Base-by-base conservation (phyloP, 139 green algal genomes). In the Chlorella sp. region DNA sequence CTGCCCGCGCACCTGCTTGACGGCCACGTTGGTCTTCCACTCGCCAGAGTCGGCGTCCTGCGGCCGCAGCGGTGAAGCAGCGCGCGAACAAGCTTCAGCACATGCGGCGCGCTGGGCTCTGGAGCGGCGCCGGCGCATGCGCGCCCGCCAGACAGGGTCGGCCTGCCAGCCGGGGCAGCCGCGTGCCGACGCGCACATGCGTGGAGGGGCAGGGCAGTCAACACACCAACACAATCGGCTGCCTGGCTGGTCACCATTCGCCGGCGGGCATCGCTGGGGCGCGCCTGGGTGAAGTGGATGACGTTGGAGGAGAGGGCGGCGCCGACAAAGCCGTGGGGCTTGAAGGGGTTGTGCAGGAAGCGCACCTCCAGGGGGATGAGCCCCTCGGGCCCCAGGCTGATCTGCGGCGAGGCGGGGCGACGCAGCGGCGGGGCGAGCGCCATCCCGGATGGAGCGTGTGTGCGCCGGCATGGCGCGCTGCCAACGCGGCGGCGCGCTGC, bases 291-390 rank as follows among this genome's bases (percentile, higher is more conserved):
- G 63, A 96, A 84, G 72, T 89, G 87, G 55, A 94, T 88, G 59
- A 96, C 64, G 61, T 88, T 94, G 62, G 82, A 91, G 29, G 83
- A 91, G n/a, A 96, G 88, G 8, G 92, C 92, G 33, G 83, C 78
- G 8, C 88, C 92, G 53, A 94, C 85, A 65, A 84, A 97, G 74
- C 86, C 92, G 46, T 90, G 80, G 0, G 88, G 71, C 33, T 77
- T 45, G n/a, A 48, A 19, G 42, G 92, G 92, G 40, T 97, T 73
- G 76, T 97, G 92, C 77, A 89, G 62, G 74, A 97, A 97, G 53
- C 92, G 84, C 41, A 89, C 74, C 86, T 97, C 92, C 51, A 96
- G 86, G 0, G 92, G 92, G 33, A 97, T 90, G 6, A 93, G 76
- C 5, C 92, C 92, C 3, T 93, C 85, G 8, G 62, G 8, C 0